Conservation (phyloP, 495 filamentous ascomycete genomes). For the Penicillium angulare region DNA sequence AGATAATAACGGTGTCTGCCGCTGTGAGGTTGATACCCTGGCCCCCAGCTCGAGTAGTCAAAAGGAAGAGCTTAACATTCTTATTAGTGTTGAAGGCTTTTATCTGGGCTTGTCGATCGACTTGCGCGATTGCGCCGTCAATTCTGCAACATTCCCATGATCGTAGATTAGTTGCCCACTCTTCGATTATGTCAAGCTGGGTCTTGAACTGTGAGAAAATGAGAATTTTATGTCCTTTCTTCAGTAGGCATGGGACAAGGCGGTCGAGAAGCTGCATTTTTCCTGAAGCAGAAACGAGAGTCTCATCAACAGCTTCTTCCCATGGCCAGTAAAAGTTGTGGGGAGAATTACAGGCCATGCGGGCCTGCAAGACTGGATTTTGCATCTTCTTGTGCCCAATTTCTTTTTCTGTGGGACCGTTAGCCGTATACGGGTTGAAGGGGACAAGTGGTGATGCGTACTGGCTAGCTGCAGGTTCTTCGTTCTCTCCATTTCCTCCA, state of each 20-base stretch:
- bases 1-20: conserved; percentile 97
- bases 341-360: conserved; percentile 86
- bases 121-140: conserved; percentile 86
- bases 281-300: conserved; percentile 76
- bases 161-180: conserved; percentile 86
- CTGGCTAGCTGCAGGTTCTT: conserved; percentile 77
- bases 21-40: conserved; percentile 94
- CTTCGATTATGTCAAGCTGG: conserved; percentile 98
- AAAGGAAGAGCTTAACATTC: conserved; percentile 84
- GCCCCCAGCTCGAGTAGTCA: conserved; percentile 93
- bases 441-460: conserved; percentile 39
- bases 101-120: conserved; percentile 89
- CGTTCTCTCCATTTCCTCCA: conserved; percentile 65
- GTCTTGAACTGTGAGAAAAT: conserved; percentile 99
- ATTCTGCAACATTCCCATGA: conserved; percentile 87
- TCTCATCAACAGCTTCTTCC: conserved; percentile 63
- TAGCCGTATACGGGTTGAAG: conserved; percentile 2
- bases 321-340: conserved; percentile 98
- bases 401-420: conserved; percentile 59
- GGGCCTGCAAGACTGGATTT: conserved; percentile 90
- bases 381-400: conserved; percentile 91
- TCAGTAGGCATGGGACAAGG: conserved; percentile 53
- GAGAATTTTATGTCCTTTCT: conserved; percentile 59
- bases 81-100: conserved; percentile 98
- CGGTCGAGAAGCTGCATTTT: conserved; percentile 89